A percentile compares a stretch with the other conserved stretches of the same genome.
Evolutionary conservation across 2,329 filamentous ascomycete species (phyloP).

Genomic region (Raffaelea albimanens): DNA sequence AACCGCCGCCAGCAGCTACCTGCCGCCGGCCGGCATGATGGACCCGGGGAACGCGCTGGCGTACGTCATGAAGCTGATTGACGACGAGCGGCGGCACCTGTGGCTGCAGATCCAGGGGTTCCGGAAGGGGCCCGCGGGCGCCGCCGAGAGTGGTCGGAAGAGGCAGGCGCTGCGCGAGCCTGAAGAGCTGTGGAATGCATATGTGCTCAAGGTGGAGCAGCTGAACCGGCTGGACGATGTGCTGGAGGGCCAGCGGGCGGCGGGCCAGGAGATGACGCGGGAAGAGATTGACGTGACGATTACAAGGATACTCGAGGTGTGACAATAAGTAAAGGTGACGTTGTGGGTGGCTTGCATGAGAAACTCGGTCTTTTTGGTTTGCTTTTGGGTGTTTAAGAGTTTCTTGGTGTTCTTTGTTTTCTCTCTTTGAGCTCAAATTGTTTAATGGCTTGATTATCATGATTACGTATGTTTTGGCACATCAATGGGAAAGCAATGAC

Average conservation of each 20-base stretch:
- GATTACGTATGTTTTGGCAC: background rate
- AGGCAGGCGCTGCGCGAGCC: conserved; percentile 10
- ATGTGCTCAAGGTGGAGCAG: conserved; percentile 15
- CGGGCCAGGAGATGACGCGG: conserved; percentile 52
- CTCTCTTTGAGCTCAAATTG: background rate
- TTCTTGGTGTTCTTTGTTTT: too few species aligned
- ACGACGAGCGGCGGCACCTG: conserved; percentile 71
- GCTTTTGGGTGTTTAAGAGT: too few species aligned
- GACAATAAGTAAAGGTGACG: background rate
- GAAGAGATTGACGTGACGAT: conserved; percentile 58
- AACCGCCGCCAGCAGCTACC: background rate
- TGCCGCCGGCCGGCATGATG: conserved; percentile 4
- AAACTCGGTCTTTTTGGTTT: too few species aligned
- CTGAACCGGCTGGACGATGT: conserved; percentile 64
- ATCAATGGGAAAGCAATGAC: too few species aligned
- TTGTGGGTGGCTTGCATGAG: too few species aligned
- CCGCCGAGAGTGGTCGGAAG: conserved; percentile 1
- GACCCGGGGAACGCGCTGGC: conserved; percentile 62
- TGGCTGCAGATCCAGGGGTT: conserved; percentile 57
- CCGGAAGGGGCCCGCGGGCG: conserved; percentile 25
- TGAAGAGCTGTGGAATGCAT: conserved; percentile 13
- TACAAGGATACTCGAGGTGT: conserved; percentile 32
- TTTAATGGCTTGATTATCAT: background rate
- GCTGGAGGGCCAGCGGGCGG: conserved; percentile 65
- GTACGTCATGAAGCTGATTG: conserved; percentile 71